Evolutionary conservation across 1,284 basidiomycete genomes (phyloP), one percentile per base, ranked within the genome.

Genomic region (Marasmius sp.): DNA sequence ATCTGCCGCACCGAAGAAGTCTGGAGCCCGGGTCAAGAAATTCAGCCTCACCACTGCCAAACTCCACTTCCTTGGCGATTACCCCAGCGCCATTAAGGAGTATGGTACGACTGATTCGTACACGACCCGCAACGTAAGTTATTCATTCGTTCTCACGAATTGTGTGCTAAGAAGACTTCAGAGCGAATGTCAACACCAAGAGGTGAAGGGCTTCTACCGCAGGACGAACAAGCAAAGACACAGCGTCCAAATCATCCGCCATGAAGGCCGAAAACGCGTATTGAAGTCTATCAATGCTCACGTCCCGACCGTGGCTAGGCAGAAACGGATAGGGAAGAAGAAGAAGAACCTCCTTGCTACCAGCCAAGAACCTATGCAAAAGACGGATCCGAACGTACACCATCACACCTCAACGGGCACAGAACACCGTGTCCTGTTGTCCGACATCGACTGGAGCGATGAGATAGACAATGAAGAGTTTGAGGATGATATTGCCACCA

Each of bases 51-150:
- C n/a, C n/a, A n/a, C n/a, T n/a, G n/a, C n/a, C n/a, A n/a, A n/a
- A n/a, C n/a, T n/a, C n/a, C n/a, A n/a, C n/a, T n/a, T n/a, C n/a
- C n/a, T n/a, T n/a, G n/a, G n/a, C n/a, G n/a, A n/a, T n/a, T n/a
- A n/a, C 39, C 55, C 61, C 1, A 1, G 5, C 0, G 36, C 48
- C 22, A 65, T 68, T 36, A 48, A 47, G 9, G 38, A 56, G 16
- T n/a, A n/a, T n/a, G n/a, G n/a, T n/a, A n/a, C n/a, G n/a, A n/a
- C n/a, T n/a, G n/a, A n/a, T n/a, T n/a, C 64, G 10, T 61, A 61
- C 33, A 55, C n/a, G n/a, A 50, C 59, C 27, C 52, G 36, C n/a
- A n/a, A n/a, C n/a, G n/a, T n/a, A n/a, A n/a, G n/a, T n/a, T n/a
- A n/a, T n/a, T n/a, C n/a, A n/a, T n/a, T n/a, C n/a, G n/a, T n/a